These are phyloP conservation scores for Annona cherimola DNA, from an alignment of 164 flowering plant genomes.

Conservation along the genomic window DNA sequence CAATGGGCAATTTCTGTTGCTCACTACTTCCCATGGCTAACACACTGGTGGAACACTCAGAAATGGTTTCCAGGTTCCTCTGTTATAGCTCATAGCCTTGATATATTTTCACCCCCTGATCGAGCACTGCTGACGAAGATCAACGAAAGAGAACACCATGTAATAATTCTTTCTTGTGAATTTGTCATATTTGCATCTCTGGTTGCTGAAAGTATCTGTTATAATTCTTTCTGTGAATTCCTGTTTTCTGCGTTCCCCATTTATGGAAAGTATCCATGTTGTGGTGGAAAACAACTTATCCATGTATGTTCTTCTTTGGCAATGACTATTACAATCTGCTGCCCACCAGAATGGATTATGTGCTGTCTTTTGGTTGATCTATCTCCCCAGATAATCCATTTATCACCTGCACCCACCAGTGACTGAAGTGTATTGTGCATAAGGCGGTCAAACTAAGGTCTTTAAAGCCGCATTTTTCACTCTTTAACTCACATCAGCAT, in stretches of 20 bases:
- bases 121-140: slow-evolving; percentile 23
- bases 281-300: not conserved
- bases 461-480: not conserved
- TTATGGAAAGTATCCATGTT: too few relatives aligned
- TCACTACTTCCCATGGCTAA: slow-evolving; percentile 72
- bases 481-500: not conserved
- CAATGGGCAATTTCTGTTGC: slow-evolving; percentile 62
- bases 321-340: too few relatives aligned
- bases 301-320: not conserved
- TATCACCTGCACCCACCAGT: too few relatives aligned
- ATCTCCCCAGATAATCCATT: too few relatives aligned
- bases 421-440: not conserved
- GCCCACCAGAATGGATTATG: too few relatives aligned
- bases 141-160: slow-evolving; percentile 2
- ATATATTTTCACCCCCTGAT: slow-evolving; percentile 38
- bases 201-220: not conserved
- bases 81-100: slow-evolving; percentile 24
- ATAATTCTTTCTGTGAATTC: not conserved
- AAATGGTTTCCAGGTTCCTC: slow-evolving; percentile 56
- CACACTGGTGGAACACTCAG: slow-evolving; percentile 88
- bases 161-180: slow-evolving; percentile 20
- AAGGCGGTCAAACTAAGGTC: not conserved
- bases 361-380: too few relatives aligned
- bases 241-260: not conserved
- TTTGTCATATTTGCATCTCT: not conserved